phyloP scores from a whole-genome alignment of 768 basidiomycete genomes.

The Kwoniella newhampshirensis region DNA sequence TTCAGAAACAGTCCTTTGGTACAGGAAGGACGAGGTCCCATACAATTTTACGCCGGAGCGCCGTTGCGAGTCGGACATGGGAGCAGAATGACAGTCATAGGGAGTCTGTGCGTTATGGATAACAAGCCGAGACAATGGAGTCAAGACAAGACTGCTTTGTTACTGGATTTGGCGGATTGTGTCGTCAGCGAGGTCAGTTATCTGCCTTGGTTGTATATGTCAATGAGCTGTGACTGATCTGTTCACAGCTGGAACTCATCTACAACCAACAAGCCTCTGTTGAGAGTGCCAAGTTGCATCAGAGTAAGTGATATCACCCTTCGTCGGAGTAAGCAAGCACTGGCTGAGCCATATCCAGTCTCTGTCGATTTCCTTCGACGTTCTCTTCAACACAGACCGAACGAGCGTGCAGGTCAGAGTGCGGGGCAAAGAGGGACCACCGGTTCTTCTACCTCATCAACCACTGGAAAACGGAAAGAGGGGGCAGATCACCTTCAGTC shows the following conservation, averaged over 20 bases:
- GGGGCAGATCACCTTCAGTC: slow-evolving; percentile 30
- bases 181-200: slow-evolving; percentile 44
- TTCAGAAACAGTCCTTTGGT: slow-evolving; percentile 44
- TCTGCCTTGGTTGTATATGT: not conserved
- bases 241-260: slow-evolving; percentile 40
- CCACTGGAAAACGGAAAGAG: slow-evolving; percentile 20
- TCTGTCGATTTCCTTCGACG: slow-evolving; percentile 52
- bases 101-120: slow-evolving; percentile 47
- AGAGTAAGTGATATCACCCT: slow-evolving; percentile 30
- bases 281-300: slow-evolving; percentile 45
- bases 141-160: slow-evolving; percentile 23
- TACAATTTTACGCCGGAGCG: slow-evolving; percentile 46
- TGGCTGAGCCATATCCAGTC: slow-evolving; percentile 19
- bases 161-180: slow-evolving; percentile 47
- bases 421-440: not conserved
- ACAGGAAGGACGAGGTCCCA: slow-evolving; percentile 19
- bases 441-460: slow-evolving; percentile 13
- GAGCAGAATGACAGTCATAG: slow-evolving; percentile 38
- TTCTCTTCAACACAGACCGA: slow-evolving; percentile 42
- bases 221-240: not conserved
- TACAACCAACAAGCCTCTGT: slow-evolving; percentile 43
- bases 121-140: slow-evolving; percentile 41
- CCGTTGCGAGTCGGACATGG: slow-evolving; percentile 39
- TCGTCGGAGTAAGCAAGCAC: not conserved
- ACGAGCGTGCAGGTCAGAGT: slow-evolving; percentile 25